These are phyloP conservation scores for Cystobasidium onofrii DNA, from an alignment of 768 basidiomycete species.

Conservation along the genomic window DNA sequence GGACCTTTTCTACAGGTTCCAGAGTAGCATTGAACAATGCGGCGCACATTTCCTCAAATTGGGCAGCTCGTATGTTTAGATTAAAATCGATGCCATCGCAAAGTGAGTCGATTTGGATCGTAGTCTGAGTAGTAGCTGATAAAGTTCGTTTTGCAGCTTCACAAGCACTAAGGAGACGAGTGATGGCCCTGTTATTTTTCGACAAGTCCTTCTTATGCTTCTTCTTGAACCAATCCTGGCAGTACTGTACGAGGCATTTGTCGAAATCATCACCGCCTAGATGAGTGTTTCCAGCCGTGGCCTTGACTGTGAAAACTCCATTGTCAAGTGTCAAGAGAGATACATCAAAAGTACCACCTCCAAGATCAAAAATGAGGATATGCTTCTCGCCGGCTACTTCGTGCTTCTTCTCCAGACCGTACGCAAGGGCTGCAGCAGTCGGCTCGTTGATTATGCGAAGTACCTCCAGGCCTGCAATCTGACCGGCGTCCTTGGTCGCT, in stretches of 20 bases:
- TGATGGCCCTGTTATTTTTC: slow-evolving; percentile 83
- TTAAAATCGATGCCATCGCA: slow-evolving; percentile 98
- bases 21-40: slow-evolving; percentile 88
- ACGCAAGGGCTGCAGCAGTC: slow-evolving; percentile 94
- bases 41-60: slow-evolving; percentile 91
- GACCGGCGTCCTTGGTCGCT: slow-evolving; percentile 95
- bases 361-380: slow-evolving; percentile 96
- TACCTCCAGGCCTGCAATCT: slow-evolving; percentile 88
- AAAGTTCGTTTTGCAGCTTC: slow-evolving; percentile 98
- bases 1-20: slow-evolving; percentile 94
- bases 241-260: slow-evolving; percentile 94
- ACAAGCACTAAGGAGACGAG: slow-evolving; percentile 92
- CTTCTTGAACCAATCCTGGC: slow-evolving; percentile 90
- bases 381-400: slow-evolving; percentile 71
- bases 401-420: slow-evolving; percentile 87
- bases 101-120: slow-evolving; percentile 95
- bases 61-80: slow-evolving; percentile 95
- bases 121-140: slow-evolving; percentile 89
- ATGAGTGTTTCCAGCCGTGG: slow-evolving; percentile 95
- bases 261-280: slow-evolving; percentile 98
- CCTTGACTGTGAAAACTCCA: slow-evolving; percentile 96
- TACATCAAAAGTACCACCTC: slow-evolving; percentile 97
- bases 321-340: slow-evolving; percentile 92
- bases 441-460: slow-evolving; percentile 99
- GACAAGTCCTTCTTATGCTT: slow-evolving; percentile 97